Conservation (phyloP, 352 stramenopile genomes). For the Halophytophthora polymorphica region DNA sequence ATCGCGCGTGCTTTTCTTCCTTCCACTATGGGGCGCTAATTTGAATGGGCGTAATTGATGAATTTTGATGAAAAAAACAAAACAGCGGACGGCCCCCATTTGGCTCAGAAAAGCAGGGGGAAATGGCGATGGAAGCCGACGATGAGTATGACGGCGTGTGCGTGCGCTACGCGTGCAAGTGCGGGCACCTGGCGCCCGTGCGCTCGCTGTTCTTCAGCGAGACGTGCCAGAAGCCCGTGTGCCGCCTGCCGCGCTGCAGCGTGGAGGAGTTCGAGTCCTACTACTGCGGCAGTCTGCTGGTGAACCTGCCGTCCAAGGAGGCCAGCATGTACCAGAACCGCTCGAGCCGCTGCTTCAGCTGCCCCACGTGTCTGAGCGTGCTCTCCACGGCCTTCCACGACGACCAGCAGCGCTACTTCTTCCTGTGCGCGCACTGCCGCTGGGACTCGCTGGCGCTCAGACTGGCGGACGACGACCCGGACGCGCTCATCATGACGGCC, state of each 20-base stretch:
- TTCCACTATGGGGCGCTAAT: conserved; percentile 1
- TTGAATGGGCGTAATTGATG: neutral
- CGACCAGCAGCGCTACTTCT: conserved; percentile 58
- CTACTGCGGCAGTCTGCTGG: conserved; percentile 81
- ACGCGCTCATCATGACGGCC: conserved; percentile 78
- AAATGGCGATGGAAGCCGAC: conserved; percentile 8
- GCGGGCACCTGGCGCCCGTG: conserved; percentile 58
- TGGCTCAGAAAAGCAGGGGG: neutral
- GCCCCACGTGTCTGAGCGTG: conserved; percentile 53
- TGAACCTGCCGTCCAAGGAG: conserved; percentile 87
- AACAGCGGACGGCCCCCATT: too few species aligned
- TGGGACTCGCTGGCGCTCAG: conserved; percentile 78
- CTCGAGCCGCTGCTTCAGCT: conserved; percentile 82
- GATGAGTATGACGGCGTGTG: conserved; percentile 29
- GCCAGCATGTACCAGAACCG: conserved; percentile 86
- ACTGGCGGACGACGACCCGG: conserved; percentile 74
- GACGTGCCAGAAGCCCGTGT: conserved; percentile 71
- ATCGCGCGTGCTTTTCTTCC: conserved; percentile 11
- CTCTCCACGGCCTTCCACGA: conserved; percentile 76
- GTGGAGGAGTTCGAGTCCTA: conserved; percentile 88
- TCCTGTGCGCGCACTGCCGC: conserved; percentile 79
- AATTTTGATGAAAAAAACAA: too few species aligned
- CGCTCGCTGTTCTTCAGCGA: conserved; percentile 74
- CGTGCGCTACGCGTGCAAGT: conserved; percentile 75
- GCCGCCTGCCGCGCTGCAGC: conserved; percentile 59